Evolutionary conservation across 106 monocot genomes (phyloP).

Genomic region (Allium sativum): DNA sequence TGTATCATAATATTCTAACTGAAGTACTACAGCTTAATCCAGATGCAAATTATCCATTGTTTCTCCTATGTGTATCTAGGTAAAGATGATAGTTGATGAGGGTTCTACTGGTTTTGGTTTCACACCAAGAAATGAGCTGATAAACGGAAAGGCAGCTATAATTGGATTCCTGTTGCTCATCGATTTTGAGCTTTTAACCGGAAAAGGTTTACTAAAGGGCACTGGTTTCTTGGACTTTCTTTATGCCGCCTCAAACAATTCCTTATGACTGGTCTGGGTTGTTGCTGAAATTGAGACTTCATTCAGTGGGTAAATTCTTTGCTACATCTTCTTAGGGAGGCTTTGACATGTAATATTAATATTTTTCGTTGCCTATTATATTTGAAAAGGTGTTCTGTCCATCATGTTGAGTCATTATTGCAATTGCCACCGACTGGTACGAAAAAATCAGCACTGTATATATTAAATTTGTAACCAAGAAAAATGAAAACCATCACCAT

Average conservation of each 20-base stretch:
- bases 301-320: no score
- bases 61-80: constrained; percentile 21
- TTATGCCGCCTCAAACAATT: constrained; percentile 49
- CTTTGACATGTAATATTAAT: no score
- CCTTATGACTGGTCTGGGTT: constrained; percentile 2
- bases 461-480: no score
- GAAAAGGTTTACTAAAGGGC: constrained; percentile 98
- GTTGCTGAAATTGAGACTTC: no score
- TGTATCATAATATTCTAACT: not conserved
- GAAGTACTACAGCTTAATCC: not conserved
- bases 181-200: constrained; percentile 91
- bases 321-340: no score
- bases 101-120: constrained; percentile 63
- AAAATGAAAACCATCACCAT: no score
- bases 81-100: constrained; percentile 73
- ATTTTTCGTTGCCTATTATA: no score
- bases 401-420: no score
- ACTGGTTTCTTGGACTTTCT: constrained; percentile 97
- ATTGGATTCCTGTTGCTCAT: constrained; percentile 70
- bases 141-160: constrained; percentile 75
- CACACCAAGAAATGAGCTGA: constrained; percentile 43
- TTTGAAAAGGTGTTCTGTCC: no score
- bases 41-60: not conserved
- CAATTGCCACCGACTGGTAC: no score
- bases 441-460: no score